A percentile compares a stretch with the other conserved stretches of the same genome.
phyloP scores from a whole-genome alignment of 805 yeast species.

The Yamadazyma takamatsuzukensis region DNA sequence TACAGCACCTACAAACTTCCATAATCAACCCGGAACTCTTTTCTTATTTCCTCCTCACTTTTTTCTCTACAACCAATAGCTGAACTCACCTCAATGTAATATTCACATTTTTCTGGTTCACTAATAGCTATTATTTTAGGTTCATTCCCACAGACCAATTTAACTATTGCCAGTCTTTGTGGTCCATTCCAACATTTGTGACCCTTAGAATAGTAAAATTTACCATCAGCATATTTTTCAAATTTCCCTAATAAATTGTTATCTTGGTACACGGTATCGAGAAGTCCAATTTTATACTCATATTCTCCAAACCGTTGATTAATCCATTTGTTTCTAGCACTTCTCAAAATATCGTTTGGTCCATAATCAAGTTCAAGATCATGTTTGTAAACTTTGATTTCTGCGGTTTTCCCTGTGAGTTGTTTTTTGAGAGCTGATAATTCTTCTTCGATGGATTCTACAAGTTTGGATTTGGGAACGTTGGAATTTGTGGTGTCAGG shows the following conservation, averaged over 20 bases:
- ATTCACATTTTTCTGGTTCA: slow-evolving; percentile 89
- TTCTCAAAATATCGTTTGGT: slow-evolving; percentile 59
- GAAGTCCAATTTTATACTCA: slow-evolving; percentile 59
- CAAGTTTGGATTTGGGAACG: background rate
- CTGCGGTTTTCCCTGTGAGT: slow-evolving; percentile 11
- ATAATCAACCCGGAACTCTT: slow-evolving; percentile 25
- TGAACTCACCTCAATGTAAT: slow-evolving; percentile 47
- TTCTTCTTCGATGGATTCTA: background rate
- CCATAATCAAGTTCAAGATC: slow-evolving; percentile 45
- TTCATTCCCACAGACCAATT: slow-evolving; percentile 62
- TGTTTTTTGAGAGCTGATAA: slow-evolving; percentile 10
- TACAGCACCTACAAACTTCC: slow-evolving; percentile 14
- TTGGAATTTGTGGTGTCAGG: background rate
- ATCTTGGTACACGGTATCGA: slow-evolving; percentile 55
- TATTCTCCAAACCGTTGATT: slow-evolving; percentile 61
- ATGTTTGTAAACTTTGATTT: slow-evolving; percentile 13
- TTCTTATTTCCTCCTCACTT: slow-evolving; percentile 23
- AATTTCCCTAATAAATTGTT: slow-evolving; percentile 50
- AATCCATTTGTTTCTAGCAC: slow-evolving; percentile 49
- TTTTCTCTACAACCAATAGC: slow-evolving; percentile 44
- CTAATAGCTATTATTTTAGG: slow-evolving; percentile 59
- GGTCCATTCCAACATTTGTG: slow-evolving; percentile 96
- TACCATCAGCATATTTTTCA: slow-evolving; percentile 18
- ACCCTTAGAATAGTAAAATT: slow-evolving; percentile 54
- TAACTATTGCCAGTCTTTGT: slow-evolving; percentile 61